Conservation (phyloP, 139 green algal genomes). For the Chlamydomonas applanata region DNA sequence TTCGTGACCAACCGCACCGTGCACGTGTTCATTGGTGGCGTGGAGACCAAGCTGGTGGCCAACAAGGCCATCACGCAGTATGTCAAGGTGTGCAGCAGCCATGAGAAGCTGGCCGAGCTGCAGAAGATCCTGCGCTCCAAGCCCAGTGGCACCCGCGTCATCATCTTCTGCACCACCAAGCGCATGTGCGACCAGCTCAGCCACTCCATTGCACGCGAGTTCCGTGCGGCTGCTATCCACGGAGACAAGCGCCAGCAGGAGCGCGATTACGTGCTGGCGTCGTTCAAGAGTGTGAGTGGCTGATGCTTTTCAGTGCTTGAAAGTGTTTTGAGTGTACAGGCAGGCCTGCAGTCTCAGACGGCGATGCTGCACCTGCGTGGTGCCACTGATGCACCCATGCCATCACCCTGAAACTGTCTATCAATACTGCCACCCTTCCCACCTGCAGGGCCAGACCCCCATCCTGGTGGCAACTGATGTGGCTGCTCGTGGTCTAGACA, state of each 20-base stretch:
- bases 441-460: conserved; percentile 68
- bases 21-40: conserved; percentile 89
- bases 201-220: conserved; percentile 52
- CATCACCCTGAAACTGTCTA: no score
- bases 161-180: conserved; percentile 94
- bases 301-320: no score
- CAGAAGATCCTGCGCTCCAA: conserved; percentile 66
- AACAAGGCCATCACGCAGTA: conserved; percentile 91
- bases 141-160: conserved; percentile 61
- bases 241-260: conserved; percentile 91
- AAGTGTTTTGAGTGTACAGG: no score
- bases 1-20: conserved; percentile 79
- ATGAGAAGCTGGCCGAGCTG: conserved; percentile 76
- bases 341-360: no score
- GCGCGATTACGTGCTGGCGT: conserved; percentile 68
- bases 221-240: conserved; percentile 81
- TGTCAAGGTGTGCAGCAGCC: conserved; percentile 44
- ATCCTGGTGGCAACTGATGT: conserved; percentile 96
- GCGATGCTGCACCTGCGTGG: no score
- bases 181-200: conserved; percentile 89
- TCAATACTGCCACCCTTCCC: no score
- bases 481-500: conserved; percentile 91
- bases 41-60: conserved; percentile 84
- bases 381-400: no score
- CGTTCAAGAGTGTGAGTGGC: conserved; percentile 60